Base-by-base conservation (phyloP, 768 basidiomycete genomes). In the Lanmaoa rubissima region DNA sequence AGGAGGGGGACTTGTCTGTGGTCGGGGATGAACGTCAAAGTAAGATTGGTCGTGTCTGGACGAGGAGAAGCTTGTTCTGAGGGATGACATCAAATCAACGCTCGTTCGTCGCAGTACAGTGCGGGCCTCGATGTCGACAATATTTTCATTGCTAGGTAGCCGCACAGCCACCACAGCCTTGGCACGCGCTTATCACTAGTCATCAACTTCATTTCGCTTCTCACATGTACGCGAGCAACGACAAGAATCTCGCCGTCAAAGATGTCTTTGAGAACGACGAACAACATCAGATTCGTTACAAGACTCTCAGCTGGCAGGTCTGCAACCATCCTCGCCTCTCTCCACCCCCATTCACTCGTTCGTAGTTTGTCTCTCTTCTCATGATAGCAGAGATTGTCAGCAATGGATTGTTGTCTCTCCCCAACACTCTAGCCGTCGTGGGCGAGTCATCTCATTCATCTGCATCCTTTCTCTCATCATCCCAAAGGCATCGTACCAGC, bases 41-140 rank as follows among this genome's bases (percentile, higher is more conserved):
- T 76, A 82, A 59, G 73, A 71, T 56, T 66, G 79, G 70, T 81
- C 80, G 57, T 77, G 77, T 57, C 78, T 74, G 47, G 84, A 73
- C 28, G 86, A 85, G 35, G 84, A 82, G 9, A 86, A 84, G 21
- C 78, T 72, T 61, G 78, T 84, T 69, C 78, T 76, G 16, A 83
- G 80, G 28, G 44, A 55, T 10, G 61, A 61, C 64, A 70, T 67
- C 42, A 63, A 40, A 53, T 31, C 5, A 8, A 32, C 28, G 35
- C 21, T 24, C 21, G 21, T 24, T 24, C 21, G 21, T 24, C 21
- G 21, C 21, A 24, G 21, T 24, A 24, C 21, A 24, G 3, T 24
- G 21, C 21, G 21, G 21, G 21, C 51, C 28, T 28, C 28, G 28
- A 28, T 28, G 28, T 31, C 28, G 28, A 31, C 28, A 28, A 28